phyloP scores from a whole-genome alignment of 2,329 filamentous ascomycete genomes.

The Fonsecaea pedrosoi region DNA sequence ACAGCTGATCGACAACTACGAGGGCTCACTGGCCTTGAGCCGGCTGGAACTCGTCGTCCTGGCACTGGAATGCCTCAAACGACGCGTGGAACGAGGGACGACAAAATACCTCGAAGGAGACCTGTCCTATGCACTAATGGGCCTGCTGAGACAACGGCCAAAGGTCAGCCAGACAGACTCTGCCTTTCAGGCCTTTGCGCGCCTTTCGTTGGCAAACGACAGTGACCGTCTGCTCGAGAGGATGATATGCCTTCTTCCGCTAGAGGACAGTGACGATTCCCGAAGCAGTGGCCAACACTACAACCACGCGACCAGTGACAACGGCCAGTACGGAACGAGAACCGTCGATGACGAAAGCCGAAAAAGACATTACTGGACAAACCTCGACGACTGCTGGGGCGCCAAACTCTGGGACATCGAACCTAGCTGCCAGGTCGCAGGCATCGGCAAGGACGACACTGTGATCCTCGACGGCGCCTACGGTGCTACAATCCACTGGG shows the following conservation, averaged over 20 bases:
- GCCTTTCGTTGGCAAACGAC: conserved; percentile 56
- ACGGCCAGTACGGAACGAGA: neutral
- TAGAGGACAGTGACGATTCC: conserved; percentile 5
- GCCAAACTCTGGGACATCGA: conserved; percentile 56
- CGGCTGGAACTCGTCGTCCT: conserved; percentile 52
- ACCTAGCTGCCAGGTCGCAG: conserved; percentile 51
- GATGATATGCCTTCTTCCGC: conserved; percentile 53
- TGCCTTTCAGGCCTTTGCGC: conserved; percentile 57
- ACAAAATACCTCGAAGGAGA: conserved; percentile 50
- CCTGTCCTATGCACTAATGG: conserved; percentile 56
- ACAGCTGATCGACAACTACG: conserved; percentile 56
- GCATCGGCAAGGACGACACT: conserved; percentile 51
- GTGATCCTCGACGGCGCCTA: conserved; percentile 53
- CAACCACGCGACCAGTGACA: neutral
- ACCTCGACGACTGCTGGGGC: conserved; percentile 47
- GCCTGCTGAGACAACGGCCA: conserved; percentile 52
- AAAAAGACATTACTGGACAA: conserved; percentile 35
- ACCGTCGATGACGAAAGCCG: neutral
- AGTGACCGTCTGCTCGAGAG: conserved; percentile 55
- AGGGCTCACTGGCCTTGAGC: conserved; percentile 50
- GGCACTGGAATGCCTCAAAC: conserved; percentile 51
- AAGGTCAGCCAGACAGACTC: conserved; percentile 49
- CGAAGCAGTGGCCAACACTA: neutral
- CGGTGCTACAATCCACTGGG: conserved; percentile 54
- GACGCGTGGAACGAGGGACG: conserved; percentile 43